Conservation (phyloP, 306 rosid genomes). For the Quercus robur region DNA sequence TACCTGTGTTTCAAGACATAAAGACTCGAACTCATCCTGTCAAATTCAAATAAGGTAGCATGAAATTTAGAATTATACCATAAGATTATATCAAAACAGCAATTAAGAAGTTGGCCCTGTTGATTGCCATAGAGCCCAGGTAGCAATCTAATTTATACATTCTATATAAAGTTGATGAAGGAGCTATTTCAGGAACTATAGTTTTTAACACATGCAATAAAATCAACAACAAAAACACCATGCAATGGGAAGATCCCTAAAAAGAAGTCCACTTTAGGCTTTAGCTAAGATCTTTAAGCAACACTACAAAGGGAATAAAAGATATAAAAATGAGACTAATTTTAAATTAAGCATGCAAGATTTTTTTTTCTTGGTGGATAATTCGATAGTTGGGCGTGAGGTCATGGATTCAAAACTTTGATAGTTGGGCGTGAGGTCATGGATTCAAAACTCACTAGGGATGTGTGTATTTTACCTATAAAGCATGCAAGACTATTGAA, state of each 20-base stretch:
- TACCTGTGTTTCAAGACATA: slow-evolving; percentile 66
- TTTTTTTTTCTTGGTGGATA: background rate
- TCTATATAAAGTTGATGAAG: background rate
- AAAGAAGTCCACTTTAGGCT: background rate
- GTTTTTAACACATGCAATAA: background rate
- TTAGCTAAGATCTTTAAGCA: background rate
- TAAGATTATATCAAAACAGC: background rate
- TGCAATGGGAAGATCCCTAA: background rate
- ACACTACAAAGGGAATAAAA: background rate
- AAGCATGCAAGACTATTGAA: background rate
- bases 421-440: no score
- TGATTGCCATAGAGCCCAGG: background rate
- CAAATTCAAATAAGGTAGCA: slow-evolving; percentile 18
- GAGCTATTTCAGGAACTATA: background rate
- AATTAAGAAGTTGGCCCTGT: background rate
- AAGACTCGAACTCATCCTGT: slow-evolving; percentile 61
- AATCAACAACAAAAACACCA: background rate
- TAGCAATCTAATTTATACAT: background rate
- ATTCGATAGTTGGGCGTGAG: no score
- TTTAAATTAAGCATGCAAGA: background rate
- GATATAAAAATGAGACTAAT: background rate
- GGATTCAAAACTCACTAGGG: no score
- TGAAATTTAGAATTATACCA: slow-evolving; percentile 10
- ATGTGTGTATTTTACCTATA: no score
- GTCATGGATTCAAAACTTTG: no score